These are phyloP conservation scores for Venturia carpophila DNA, from an alignment of 2,329 filamentous ascomycete genomes.

Conservation along the genomic window DNA sequence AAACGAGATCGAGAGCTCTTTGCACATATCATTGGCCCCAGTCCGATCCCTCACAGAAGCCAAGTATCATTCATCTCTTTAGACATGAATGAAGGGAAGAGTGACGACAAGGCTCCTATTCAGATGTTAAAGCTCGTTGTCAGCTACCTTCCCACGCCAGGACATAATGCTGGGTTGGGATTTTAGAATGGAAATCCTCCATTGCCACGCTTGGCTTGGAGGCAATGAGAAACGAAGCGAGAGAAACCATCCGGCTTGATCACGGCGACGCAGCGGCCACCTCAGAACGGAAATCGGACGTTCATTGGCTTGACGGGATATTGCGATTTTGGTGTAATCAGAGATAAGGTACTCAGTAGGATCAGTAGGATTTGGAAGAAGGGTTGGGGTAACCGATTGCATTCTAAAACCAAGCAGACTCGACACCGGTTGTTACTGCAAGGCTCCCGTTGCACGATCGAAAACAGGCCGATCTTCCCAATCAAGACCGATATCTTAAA, in stretches of 20 bases:
- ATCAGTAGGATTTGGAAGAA: constrained; percentile 26
- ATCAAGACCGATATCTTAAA: background rate
- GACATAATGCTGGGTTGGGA: constrained; percentile 24
- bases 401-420: background rate
- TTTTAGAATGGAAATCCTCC: constrained; percentile 24
- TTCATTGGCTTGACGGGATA: constrained; percentile 26
- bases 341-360: constrained; percentile 24
- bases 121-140: constrained; percentile 26
- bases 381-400: constrained; percentile 7
- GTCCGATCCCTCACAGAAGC: constrained; percentile 22
- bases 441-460: background rate
- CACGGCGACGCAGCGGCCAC: constrained; percentile 24
- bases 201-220: constrained; percentile 23
- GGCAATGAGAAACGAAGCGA: constrained; percentile 24
- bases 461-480: background rate
- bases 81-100: constrained; percentile 24
- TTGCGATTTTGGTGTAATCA: constrained; percentile 22
- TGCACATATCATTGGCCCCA: constrained; percentile 27
- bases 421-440: no score
- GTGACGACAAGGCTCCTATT: constrained; percentile 20
- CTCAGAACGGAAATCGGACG: constrained; percentile 26
- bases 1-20: constrained; percentile 23
- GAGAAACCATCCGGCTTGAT: constrained; percentile 24
- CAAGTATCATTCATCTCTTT: constrained; percentile 27
- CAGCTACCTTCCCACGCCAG: constrained; percentile 25